phyloP scores from a whole-genome alignment of 805 yeast genomes.

The Clavispora phyllophila region DNA sequence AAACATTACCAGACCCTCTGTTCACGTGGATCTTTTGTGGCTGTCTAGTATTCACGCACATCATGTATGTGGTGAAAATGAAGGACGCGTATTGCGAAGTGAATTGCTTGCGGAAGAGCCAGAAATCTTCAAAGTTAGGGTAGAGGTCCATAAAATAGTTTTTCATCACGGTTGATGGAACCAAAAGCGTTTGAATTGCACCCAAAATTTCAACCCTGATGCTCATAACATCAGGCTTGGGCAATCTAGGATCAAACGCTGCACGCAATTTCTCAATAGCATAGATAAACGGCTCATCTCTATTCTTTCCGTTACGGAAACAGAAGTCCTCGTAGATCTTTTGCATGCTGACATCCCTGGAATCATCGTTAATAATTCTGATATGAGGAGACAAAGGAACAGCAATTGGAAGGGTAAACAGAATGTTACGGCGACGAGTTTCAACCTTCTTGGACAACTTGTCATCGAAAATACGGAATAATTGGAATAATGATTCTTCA shows the following conservation, averaged over 20 bases:
- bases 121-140: slow-evolving; percentile 84
- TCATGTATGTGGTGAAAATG: slow-evolving; percentile 87
- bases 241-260: slow-evolving; percentile 88
- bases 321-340: slow-evolving; percentile 86
- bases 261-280: slow-evolving; percentile 82
- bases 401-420: slow-evolving; percentile 84
- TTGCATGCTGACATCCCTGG: slow-evolving; percentile 69
- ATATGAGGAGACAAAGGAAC: slow-evolving; percentile 94
- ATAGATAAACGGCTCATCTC: slow-evolving; percentile 88
- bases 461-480: slow-evolving; percentile 84
- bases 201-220: slow-evolving; percentile 87
- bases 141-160: slow-evolving; percentile 70
- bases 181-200: slow-evolving; percentile 81
- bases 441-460: slow-evolving; percentile 78
- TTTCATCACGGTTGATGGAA: slow-evolving; percentile 78
- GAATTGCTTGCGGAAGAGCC: slow-evolving; percentile 95
- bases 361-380: slow-evolving; percentile 81
- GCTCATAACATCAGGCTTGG: slow-evolving; percentile 86
- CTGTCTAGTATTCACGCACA: slow-evolving; percentile 87
- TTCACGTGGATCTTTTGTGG: slow-evolving; percentile 90
- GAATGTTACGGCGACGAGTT: slow-evolving; percentile 78
- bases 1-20: slow-evolving; percentile 76
- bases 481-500: slow-evolving; percentile 89
- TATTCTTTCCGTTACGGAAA: slow-evolving; percentile 59
- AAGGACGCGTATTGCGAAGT: slow-evolving; percentile 92